Conservation (phyloP, 805 yeast genomes). For the Ogataea methanolica region DNA sequence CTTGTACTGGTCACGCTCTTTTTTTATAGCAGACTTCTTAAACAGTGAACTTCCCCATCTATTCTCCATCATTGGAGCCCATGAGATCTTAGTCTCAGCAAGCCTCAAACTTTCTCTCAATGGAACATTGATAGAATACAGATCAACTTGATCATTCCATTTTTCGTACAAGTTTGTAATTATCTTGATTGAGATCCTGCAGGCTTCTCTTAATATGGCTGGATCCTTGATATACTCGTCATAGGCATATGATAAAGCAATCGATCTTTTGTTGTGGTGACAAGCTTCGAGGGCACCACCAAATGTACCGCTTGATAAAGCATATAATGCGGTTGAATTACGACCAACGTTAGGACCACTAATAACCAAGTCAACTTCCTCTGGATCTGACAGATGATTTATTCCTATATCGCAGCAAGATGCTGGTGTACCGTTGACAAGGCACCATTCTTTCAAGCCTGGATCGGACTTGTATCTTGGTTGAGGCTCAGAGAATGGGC, state of each 20-base stretch:
- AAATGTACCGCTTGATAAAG: constrained; percentile 82
- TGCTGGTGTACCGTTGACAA: constrained; percentile 87
- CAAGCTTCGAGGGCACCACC: constrained; percentile 92
- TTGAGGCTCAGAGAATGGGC: constrained; percentile 54
- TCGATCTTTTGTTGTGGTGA: constrained; percentile 54
- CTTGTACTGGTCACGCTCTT: constrained; percentile 35
- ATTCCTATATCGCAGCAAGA: constrained; percentile 83
- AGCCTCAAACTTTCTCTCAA: constrained; percentile 42
- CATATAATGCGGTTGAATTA: constrained; percentile 78
- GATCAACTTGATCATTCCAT: constrained; percentile 54
- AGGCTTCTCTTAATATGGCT: constrained; percentile 50
- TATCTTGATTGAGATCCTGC: constrained; percentile 55
- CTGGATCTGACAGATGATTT: constrained; percentile 51
- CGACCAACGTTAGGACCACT: constrained; percentile 92
- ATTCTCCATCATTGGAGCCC: constrained; percentile 70
- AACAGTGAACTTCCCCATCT: constrained; percentile 50
- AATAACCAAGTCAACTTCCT: constrained; percentile 71
- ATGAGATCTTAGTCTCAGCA: constrained; percentile 50
- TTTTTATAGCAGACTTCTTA: neutral
- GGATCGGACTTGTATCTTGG: constrained; percentile 29
- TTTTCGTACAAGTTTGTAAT: constrained; percentile 48
- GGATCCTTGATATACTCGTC: constrained; percentile 40
- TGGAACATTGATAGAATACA: constrained; percentile 77
- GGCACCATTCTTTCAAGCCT: constrained; percentile 62
- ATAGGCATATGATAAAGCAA: constrained; percentile 82